Conservation (phyloP, 768 basidiomycete species). For the Piloderma croceum region DNA sequence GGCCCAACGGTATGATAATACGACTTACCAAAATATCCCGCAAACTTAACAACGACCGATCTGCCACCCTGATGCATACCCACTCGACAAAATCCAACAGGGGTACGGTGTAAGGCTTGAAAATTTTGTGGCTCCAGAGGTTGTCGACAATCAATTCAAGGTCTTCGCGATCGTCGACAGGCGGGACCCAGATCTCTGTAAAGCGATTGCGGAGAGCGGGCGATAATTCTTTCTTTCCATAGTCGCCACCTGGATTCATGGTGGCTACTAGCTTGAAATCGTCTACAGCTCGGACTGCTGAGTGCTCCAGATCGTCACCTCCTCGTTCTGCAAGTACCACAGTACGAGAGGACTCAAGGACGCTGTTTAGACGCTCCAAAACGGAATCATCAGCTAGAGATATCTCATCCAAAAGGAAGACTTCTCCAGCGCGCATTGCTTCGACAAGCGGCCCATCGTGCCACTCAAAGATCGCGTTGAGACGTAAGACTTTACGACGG, state of each 20-base stretch:
- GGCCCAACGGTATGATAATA: not conserved
- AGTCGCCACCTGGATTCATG: conserved; percentile 99
- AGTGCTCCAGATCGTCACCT: conserved; percentile 63
- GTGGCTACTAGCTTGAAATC: conserved; percentile 90
- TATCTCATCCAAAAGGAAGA: conserved; percentile 93
- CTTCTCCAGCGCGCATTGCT: conserved; percentile 80
- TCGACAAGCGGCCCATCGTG: conserved; percentile 92
- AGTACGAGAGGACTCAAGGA: conserved; percentile 84
- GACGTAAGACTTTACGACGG: conserved; percentile 39
- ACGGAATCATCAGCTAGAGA: conserved; percentile 98
- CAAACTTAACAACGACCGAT: conserved; percentile 64
- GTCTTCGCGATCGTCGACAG: conserved; percentile 67
- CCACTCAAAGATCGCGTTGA: conserved; percentile 92
- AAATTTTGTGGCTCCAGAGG: conserved; percentile 54
- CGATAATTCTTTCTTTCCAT: conserved; percentile 97
- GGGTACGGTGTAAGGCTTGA: conserved; percentile 50
- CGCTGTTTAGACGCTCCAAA: conserved; percentile 93
- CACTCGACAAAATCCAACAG: conserved; percentile 80
- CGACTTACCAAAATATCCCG: conserved; percentile 79
- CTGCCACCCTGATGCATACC: conserved; percentile 59
- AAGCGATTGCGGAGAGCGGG: conserved; percentile 96
- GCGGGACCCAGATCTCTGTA: conserved; percentile 98
- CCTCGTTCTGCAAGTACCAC: conserved; percentile 92
- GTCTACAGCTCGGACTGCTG: conserved; percentile 56
- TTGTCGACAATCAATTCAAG: conserved; percentile 69